phyloP scores from a whole-genome alignment of 1,284 basidiomycete genomes.

The Microbotryomycetes sp. region DNA sequence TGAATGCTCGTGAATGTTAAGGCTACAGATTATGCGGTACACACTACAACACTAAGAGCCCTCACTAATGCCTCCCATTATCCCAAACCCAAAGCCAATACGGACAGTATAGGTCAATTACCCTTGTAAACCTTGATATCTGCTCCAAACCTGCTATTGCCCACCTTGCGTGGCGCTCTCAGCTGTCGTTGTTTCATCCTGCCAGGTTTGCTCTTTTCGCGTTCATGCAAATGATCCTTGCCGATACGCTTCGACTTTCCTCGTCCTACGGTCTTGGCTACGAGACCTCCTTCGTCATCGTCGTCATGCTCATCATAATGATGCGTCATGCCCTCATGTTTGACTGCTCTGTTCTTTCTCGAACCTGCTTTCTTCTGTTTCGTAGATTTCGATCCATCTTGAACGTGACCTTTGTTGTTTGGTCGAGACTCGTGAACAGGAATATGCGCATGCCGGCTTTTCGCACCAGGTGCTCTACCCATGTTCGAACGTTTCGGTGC shows the following conservation, averaged over 20 bases:
- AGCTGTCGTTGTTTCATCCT: not conserved
- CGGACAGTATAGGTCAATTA: no score
- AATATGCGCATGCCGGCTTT: not conserved
- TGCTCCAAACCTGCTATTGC: not conserved
- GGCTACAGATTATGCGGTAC: no score
- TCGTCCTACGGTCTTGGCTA: not conserved
- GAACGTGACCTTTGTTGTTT: not conserved
- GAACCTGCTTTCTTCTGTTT: not conserved
- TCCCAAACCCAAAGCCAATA: no score
- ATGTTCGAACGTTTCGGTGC: not conserved
- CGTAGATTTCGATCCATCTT: not conserved
- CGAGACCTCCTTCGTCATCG: not conserved
- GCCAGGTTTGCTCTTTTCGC: not conserved
- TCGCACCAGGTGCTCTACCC: not conserved
- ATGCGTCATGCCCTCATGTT: not conserved
- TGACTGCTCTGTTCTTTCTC: not conserved
- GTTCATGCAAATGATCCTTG: not conserved
- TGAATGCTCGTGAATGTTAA: no score
- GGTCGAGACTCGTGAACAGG: not conserved
- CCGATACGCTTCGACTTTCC: no score
- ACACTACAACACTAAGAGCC: no score
- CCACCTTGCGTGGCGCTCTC: not conserved
- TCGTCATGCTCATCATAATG: not conserved
- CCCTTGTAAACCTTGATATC: not conserved
- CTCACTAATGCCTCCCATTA: no score